These are phyloP conservation scores for Cairneyella variabilis DNA, from an alignment of 495 filamentous ascomycete species.

Conservation along the genomic window DNA sequence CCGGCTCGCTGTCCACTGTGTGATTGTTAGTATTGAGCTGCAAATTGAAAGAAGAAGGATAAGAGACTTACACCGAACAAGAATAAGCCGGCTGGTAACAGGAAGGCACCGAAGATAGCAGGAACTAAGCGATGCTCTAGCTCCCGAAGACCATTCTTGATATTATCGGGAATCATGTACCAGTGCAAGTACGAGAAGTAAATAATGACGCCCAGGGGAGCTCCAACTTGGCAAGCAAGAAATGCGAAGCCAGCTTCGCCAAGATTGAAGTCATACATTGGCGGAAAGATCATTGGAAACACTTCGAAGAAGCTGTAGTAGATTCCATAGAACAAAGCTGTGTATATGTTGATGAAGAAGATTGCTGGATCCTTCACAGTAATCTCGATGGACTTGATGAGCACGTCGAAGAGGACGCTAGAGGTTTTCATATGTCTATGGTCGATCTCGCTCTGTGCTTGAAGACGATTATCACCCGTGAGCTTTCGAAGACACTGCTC, in stretches of 20 bases:
- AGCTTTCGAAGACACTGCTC: conserved; percentile 36
- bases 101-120: conserved; percentile 43
- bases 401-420: conserved; percentile 45
- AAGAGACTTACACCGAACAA: too few relatives aligned
- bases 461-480: conserved; percentile 35
- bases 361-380: conserved; percentile 56
- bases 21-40: too few relatives aligned
- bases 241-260: conserved; percentile 60
- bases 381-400: conserved; percentile 57
- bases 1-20: not conserved
- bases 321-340: conserved; percentile 57
- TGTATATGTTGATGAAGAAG: conserved; percentile 56
- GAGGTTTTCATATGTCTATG: conserved; percentile 39
- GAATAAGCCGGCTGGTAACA: conserved; percentile 34
- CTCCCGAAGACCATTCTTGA: conserved; percentile 37
- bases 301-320: conserved; percentile 69
- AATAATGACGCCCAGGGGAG: conserved; percentile 41
- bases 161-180: conserved; percentile 43
- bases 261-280: conserved; percentile 54
- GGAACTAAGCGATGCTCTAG: conserved; percentile 49
- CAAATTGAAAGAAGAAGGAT: too few relatives aligned
- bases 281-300: conserved; percentile 63
- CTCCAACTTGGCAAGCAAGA: conserved; percentile 52
- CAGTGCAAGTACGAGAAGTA: conserved; percentile 48
- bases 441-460: conserved; percentile 46